These are phyloP conservation scores for Pseudogymnoascus verrucosus DNA, from an alignment of 2,329 filamentous ascomycete species.

Conservation along the genomic window DNA sequence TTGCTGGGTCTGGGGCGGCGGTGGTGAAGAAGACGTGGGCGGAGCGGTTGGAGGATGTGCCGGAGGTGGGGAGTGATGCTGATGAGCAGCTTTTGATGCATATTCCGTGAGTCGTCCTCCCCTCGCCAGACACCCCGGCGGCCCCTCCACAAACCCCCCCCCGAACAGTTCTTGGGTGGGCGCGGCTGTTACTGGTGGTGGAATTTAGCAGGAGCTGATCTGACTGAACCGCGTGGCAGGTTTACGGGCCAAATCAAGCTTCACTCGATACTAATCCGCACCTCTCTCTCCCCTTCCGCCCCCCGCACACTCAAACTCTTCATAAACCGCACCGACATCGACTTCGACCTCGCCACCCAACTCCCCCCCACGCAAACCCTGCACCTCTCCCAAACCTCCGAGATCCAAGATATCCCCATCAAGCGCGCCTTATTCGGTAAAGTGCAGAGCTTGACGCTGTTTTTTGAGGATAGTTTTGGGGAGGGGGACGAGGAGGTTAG, in stretches of 20 bases:
- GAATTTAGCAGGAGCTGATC: neutral
- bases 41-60: conserved; percentile 61
- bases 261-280: conserved; percentile 79
- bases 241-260: conserved; percentile 93
- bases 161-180: neutral
- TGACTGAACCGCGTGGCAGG: conserved; percentile 35
- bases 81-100: conserved; percentile 94
- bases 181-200: neutral
- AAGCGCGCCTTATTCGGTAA: conserved; percentile 83
- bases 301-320: conserved; percentile 81
- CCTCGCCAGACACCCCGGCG: neutral
- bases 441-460: conserved; percentile 73
- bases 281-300: conserved; percentile 60
- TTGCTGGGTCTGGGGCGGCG: conserved; percentile 57
- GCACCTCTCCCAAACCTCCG: conserved; percentile 66
- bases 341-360: conserved; percentile 70
- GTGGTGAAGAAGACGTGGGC: conserved; percentile 89
- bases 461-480: conserved; percentile 87
- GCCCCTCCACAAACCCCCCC: too few relatives aligned
- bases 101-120: conserved; percentile 59
- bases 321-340: conserved; percentile 77
- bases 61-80: conserved; percentile 75
- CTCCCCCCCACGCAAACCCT: conserved; percentile 65
- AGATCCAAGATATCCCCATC: conserved; percentile 81
- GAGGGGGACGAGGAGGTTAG: conserved; percentile 75